phyloP scores from a whole-genome alignment of 2,329 filamentous ascomycete genomes.

The Aureobasidium sp. region DNA sequence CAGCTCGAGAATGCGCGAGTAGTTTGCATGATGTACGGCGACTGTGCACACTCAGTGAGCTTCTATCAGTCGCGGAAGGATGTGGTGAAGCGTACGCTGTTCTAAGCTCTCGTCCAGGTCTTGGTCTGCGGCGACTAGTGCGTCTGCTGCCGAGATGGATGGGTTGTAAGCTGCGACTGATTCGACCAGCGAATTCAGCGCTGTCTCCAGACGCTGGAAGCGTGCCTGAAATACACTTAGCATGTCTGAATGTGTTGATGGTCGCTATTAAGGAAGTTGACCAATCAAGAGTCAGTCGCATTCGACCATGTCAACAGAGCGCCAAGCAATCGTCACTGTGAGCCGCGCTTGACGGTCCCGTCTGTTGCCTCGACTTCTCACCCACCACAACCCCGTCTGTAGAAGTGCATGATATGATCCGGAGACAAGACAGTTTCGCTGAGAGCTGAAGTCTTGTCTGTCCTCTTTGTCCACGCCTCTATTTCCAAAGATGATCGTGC shows the following conservation, averaged over 20 bases:
- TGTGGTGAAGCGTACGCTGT: slow-evolving; percentile 42
- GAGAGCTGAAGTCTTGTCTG: no score
- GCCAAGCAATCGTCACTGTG: not conserved
- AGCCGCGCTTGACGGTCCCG: not conserved
- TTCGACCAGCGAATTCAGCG: slow-evolving; percentile 62
- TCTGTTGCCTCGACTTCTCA: not conserved
- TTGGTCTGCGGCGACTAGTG: slow-evolving; percentile 64
- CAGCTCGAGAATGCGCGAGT: slow-evolving; percentile 61
- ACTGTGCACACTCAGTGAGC: slow-evolving; percentile 40
- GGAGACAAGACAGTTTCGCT: no score
- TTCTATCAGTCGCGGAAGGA: not conserved
- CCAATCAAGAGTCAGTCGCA: slow-evolving; percentile 5
- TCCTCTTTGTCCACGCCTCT: no score
- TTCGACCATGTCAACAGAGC: not conserved
- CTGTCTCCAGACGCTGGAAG: slow-evolving; percentile 41
- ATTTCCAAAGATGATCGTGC: no score
- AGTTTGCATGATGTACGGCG: slow-evolving; percentile 67
- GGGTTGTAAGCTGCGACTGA: slow-evolving; percentile 80
- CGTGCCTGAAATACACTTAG: slow-evolving; percentile 36
- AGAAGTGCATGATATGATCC: no score
- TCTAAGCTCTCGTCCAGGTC: slow-evolving; percentile 60
- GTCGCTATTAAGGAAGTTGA: slow-evolving; percentile 12
- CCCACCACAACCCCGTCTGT: not conserved
- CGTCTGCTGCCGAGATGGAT: slow-evolving; percentile 57
- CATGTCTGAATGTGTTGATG: slow-evolving; percentile 27